These are phyloP conservation scores for Biscutella laevigata DNA, from an alignment of 441 rosid genomes.

Conservation along the genomic window DNA sequence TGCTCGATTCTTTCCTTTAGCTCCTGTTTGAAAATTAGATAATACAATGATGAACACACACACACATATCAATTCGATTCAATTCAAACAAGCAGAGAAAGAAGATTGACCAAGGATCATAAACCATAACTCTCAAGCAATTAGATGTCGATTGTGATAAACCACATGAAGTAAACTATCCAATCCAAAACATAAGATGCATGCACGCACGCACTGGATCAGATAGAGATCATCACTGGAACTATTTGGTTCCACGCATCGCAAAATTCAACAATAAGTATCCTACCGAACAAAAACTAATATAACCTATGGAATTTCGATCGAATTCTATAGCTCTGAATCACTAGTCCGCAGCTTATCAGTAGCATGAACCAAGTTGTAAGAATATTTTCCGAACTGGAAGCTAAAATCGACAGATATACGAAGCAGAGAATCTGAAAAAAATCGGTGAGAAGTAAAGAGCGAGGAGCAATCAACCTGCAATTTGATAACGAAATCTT, in stretches of 20 bases:
- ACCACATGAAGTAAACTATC: background rate
- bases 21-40: conserved; percentile 39
- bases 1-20: conserved; percentile 69
- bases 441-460: background rate
- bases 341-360: background rate
- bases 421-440: background rate
- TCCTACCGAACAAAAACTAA: background rate
- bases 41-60: background rate
- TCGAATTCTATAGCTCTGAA: conserved; percentile 3
- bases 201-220: background rate
- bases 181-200: conserved; percentile 7
- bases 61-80: too few species aligned
- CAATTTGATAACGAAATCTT: conserved; percentile 77
- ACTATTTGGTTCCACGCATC: background rate
- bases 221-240: background rate
- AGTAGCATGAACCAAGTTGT: background rate
- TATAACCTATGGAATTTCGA: background rate
- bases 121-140: background rate
- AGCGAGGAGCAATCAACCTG: too few species aligned
- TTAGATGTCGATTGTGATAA: background rate
- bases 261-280: background rate
- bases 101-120: background rate
- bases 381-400: background rate
- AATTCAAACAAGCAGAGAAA: conserved; percentile 8
- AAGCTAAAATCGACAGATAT: background rate